Base-by-base conservation (phyloP, 306 rosid species). In the Cotoneaster glaucophyllus region DNA sequence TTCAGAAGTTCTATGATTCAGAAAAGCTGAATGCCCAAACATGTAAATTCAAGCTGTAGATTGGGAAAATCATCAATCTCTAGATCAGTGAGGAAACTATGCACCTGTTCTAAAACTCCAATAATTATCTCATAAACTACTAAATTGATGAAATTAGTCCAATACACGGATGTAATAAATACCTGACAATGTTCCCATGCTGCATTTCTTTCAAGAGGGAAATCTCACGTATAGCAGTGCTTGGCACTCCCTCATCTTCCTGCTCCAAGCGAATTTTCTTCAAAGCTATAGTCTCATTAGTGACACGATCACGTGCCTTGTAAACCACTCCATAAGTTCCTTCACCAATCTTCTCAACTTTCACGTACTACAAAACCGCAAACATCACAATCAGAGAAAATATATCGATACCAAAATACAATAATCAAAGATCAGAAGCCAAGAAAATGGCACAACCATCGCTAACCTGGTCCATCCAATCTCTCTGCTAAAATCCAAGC, bases 241-340 rank as follows among this genome's bases (percentile, higher is more conserved):
- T 92, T 6, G 97, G 97, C 75, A 92, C 97, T 7, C 96, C 96
- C 79, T 92, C 97, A 44, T 92, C 97, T 78, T 90, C 97, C 81
- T 92, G 97, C 87, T 92, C 97, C 79, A 92, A 80, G 12, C 97
- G 96, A 86, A 92, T 92, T 82, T 92, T 92, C 91, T 92, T 92
- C 69, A 92, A 83, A 1, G 97, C 97, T 75, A 90, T 88, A 48
- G 93, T 92, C 84, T 92, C 90, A 62, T 92, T 90, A 0, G 97
- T 90, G 68, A 72, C 68, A 19, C 91, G 90, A 81, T 92, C 93
- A 73, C 96, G 96, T 67, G 96, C 97, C 90, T 92, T 92, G 84
- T 92, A 92, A 69, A 92, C 97, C 77, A 92, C 97, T 24, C 97
- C 97, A 74, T 92, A 92, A 37, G 97, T 90, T 52, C 97, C 97